phyloP scores from a whole-genome alignment of 2,329 filamentous ascomycete genomes.

The Penicillium vulpinum region DNA sequence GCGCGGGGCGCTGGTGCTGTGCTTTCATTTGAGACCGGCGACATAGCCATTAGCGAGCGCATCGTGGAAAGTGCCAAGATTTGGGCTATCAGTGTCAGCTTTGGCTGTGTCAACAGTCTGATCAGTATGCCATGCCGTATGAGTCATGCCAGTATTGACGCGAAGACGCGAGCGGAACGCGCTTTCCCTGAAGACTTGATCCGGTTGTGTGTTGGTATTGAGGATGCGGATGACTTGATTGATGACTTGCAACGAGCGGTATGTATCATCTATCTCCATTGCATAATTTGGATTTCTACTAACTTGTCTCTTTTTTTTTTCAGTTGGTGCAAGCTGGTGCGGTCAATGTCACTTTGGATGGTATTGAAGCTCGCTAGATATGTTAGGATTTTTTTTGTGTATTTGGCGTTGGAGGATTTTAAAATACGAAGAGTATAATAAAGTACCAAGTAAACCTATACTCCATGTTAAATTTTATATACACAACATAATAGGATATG shows the following conservation, averaged over 20 bases:
- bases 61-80: constrained; percentile 91
- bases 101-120: constrained; percentile 95
- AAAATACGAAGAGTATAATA: constrained; percentile 8
- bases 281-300: not conserved
- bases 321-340: constrained; percentile 92
- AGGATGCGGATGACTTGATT: constrained; percentile 86
- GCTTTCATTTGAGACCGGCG: constrained; percentile 92
- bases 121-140: constrained; percentile 99
- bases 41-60: constrained; percentile 76
- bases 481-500: too few species aligned
- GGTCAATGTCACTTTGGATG: constrained; percentile 80
- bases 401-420: constrained; percentile 16
- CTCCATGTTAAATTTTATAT: not conserved
- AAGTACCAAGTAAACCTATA: too few species aligned
- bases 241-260: constrained; percentile 90
- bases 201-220: constrained; percentile 91
- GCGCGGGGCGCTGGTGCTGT: constrained; percentile 92
- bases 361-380: constrained; percentile 64
- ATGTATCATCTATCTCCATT: constrained; percentile 49
- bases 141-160: constrained; percentile 98
- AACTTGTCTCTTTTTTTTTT: constrained; percentile 16
- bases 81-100: constrained; percentile 95
- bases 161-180: constrained; percentile 83
- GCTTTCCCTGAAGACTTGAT: constrained; percentile 98
- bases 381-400: not conserved